Conservation (phyloP, 352 stramenopile genomes). For the Phytophthora citricola region DNA sequence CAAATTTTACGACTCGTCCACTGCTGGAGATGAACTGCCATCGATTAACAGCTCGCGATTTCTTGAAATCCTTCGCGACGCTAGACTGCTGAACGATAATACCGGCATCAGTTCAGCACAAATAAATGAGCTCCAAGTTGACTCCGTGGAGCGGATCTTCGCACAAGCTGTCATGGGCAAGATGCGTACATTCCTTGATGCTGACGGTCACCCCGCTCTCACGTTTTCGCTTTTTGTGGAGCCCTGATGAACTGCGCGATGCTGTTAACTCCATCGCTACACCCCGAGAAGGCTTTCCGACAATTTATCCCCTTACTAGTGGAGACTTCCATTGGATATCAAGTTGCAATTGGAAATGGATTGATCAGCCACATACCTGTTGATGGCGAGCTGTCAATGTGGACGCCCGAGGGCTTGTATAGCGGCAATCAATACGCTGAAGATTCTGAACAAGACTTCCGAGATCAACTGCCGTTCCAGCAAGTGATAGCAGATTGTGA, state of each 20-base stretch:
- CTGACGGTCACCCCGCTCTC: slow-evolving; percentile 51
- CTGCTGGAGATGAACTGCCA: slow-evolving; percentile 46
- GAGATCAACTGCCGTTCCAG: slow-evolving; percentile 36
- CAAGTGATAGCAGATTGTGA: slow-evolving; percentile 46
- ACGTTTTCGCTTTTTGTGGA: slow-evolving; percentile 61
- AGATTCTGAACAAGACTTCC: slow-evolving; percentile 30
- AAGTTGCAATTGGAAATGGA: neutral
- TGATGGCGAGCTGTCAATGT: slow-evolving; percentile 14
- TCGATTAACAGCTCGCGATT: slow-evolving; percentile 57
- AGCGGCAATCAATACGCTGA: neutral
- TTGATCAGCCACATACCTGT: slow-evolving; percentile 24
- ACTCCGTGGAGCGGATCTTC: slow-evolving; percentile 54
- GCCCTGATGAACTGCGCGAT: slow-evolving; percentile 61
- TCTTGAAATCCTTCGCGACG: slow-evolving; percentile 53
- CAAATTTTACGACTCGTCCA: slow-evolving; percentile 68
- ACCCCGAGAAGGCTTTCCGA: slow-evolving; percentile 19
- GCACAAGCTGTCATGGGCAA: slow-evolving; percentile 64
- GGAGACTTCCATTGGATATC: slow-evolving; percentile 4
- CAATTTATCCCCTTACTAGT: slow-evolving; percentile 22
- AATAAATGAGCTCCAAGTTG: slow-evolving; percentile 4
- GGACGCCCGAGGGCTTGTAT: slow-evolving; percentile 13
- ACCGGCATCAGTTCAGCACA: neutral
- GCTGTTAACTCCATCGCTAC: slow-evolving; percentile 31
- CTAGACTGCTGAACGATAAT: slow-evolving; percentile 25
- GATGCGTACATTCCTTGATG: slow-evolving; percentile 64